Percentiles rank a stretch among this genome's conserved stretches.
Conservation (phyloP, 108 stramenopile species). For the Nitzschia palea region DNA sequence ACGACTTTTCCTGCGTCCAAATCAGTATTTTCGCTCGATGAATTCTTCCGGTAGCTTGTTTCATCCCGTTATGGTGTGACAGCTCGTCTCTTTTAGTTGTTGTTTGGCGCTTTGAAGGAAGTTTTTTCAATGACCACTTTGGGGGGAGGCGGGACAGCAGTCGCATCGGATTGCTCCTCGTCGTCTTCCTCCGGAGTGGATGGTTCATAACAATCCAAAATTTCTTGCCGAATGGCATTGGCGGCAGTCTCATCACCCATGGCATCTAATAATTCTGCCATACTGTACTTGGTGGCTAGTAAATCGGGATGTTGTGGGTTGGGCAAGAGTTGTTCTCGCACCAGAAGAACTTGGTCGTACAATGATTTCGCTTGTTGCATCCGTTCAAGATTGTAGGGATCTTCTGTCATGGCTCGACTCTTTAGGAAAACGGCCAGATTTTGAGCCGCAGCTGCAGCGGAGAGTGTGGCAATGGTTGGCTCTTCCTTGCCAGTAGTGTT, state of each 20-base stretch:
- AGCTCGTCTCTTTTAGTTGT: background rate
- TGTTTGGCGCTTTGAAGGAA: background rate
- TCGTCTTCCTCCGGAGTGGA: conserved; percentile 36
- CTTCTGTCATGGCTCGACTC: conserved; percentile 50
- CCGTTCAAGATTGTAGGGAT: conserved; percentile 21
- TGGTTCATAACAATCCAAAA: conserved; percentile 73
- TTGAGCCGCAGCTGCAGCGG: conserved; percentile 83
- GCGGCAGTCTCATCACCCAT: conserved; percentile 61
- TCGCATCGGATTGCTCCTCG: background rate
- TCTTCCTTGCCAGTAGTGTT: background rate
- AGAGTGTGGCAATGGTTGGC: conserved; percentile 65
- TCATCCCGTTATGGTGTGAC: too few relatives aligned
- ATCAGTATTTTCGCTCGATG: too few relatives aligned
- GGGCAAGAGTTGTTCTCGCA: conserved; percentile 57
- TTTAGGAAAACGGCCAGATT: conserved; percentile 88
- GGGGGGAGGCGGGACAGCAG: background rate
- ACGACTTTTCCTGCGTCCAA: too few relatives aligned
- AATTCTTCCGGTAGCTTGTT: too few relatives aligned
- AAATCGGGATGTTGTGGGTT: conserved; percentile 68
- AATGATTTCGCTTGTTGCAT: conserved; percentile 69
- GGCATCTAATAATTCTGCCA: conserved; percentile 75
- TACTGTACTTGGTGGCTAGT: conserved; percentile 75
- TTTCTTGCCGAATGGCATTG: conserved; percentile 73
- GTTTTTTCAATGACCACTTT: background rate
- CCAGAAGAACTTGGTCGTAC: conserved; percentile 63